These are phyloP conservation scores for Sisymbrium irio DNA, from an alignment of 345 rosid genomes.

Conservation along the genomic window DNA sequence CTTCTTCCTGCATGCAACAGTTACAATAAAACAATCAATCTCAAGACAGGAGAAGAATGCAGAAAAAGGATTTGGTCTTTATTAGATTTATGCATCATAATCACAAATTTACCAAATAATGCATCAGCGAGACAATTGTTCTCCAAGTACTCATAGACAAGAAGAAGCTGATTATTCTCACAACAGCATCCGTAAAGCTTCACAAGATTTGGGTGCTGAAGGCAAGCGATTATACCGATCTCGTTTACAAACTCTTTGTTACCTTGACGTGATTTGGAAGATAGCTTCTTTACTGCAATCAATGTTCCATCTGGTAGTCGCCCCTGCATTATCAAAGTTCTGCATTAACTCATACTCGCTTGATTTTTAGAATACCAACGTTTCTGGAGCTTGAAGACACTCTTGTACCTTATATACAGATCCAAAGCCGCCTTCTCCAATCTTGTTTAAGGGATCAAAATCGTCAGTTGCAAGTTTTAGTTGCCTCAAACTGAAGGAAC, in stretches of 20 bases:
- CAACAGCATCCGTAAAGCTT: slow-evolving; percentile 47
- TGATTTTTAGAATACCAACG: neutral
- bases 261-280: slow-evolving; percentile 47
- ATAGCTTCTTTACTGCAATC: slow-evolving; percentile 43
- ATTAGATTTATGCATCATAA: too few species aligned
- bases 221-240: slow-evolving; percentile 42
- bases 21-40: neutral
- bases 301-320: slow-evolving; percentile 28
- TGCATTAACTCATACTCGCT: neutral
- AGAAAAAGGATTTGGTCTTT: neutral
- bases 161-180: slow-evolving; percentile 39
- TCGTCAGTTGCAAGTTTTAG: slow-evolving; percentile 37
- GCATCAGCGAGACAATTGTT: slow-evolving; percentile 44
- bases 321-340: slow-evolving; percentile 27
- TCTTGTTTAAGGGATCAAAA: slow-evolving; percentile 35
- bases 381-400: neutral
- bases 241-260: slow-evolving; percentile 47
- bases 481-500: slow-evolving; percentile 36
- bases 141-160: slow-evolving; percentile 49
- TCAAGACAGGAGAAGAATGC: neutral
- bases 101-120: slow-evolving; percentile 37
- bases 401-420: slow-evolving; percentile 39
- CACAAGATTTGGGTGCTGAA: slow-evolving; percentile 46
- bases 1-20: slow-evolving; percentile 20
- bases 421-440: slow-evolving; percentile 48